Conservation (phyloP, 2,329 filamentous ascomycete species). For the Arthroderma uncinatum region DNA sequence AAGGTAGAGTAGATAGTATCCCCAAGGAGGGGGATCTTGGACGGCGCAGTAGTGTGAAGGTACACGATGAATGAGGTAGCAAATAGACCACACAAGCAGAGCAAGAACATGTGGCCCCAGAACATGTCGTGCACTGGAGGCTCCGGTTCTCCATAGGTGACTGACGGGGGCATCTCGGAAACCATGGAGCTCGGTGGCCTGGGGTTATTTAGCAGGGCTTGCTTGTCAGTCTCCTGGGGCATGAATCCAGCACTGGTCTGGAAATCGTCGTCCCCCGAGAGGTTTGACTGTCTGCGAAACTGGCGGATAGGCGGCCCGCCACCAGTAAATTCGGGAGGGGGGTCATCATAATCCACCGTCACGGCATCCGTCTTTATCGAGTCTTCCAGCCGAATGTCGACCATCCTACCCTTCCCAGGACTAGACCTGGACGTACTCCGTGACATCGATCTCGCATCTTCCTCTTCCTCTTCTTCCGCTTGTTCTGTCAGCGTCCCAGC, state of each 20-base stretch:
- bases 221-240: slow-evolving; percentile 43
- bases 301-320: slow-evolving; percentile 46
- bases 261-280: slow-evolving; percentile 28
- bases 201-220: slow-evolving; percentile 35
- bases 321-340: slow-evolving; percentile 32
- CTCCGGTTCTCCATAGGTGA: slow-evolving; percentile 52
- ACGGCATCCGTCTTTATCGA: slow-evolving; percentile 40
- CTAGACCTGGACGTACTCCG: slow-evolving; percentile 30
- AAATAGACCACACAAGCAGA: slow-evolving; percentile 70
- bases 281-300: slow-evolving; percentile 37
- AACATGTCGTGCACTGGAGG: slow-evolving; percentile 77
- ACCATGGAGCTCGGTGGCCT: slow-evolving; percentile 40
- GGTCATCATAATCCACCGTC: slow-evolving; percentile 34
- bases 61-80: slow-evolving; percentile 83
- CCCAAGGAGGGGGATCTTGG: slow-evolving; percentile 54
- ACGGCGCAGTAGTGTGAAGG: slow-evolving; percentile 68
- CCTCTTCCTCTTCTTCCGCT: slow-evolving; percentile 21
- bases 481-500: slow-evolving; percentile 26
- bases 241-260: slow-evolving; percentile 34
- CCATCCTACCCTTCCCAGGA: slow-evolving; percentile 58
- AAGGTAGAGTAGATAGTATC: slow-evolving; percentile 92
- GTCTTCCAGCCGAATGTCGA: slow-evolving; percentile 73
- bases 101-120: slow-evolving; percentile 82
- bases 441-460: slow-evolving; percentile 1
- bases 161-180: slow-evolving; percentile 46